phyloP scores from a whole-genome alignment of 805 yeast genomes.

The Wickerhamomyces queroliae region DNA sequence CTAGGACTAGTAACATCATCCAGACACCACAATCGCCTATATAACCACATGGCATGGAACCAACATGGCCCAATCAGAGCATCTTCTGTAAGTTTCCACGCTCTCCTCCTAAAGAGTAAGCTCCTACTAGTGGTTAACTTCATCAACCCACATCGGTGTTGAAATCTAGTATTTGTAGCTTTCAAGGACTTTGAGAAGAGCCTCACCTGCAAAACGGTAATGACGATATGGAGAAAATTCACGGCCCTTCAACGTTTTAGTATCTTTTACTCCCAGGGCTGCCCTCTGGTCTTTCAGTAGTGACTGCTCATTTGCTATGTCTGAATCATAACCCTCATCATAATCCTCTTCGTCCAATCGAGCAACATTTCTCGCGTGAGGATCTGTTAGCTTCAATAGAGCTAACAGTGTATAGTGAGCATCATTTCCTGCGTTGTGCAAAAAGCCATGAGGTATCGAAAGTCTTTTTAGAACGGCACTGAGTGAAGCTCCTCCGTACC shows the following conservation, averaged over 20 bases:
- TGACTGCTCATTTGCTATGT: background rate
- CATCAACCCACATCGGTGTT: too few relatives aligned
- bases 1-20: too few relatives aligned
- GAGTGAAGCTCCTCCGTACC: constrained; percentile 34
- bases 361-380: constrained; percentile 24
- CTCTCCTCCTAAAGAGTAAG: too few relatives aligned
- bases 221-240: background rate
- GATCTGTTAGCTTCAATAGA: constrained; percentile 46
- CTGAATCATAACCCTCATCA: constrained; percentile 1
- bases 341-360: constrained; percentile 7
- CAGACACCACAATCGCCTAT: too few relatives aligned
- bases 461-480: constrained; percentile 39
- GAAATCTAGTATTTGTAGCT: too few relatives aligned
- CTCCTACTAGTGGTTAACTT: too few relatives aligned
- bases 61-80: too few relatives aligned
- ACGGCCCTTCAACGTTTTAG: background rate
- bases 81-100: too few relatives aligned
- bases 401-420: constrained; percentile 54
- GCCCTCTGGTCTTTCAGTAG: background rate
- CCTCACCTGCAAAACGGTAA: too few relatives aligned
- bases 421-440: constrained; percentile 73
- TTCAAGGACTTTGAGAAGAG: too few relatives aligned
- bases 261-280: background rate
- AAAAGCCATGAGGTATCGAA: constrained; percentile 48
- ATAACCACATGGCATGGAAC: too few relatives aligned